These are phyloP conservation scores for Oryza meyeriana DNA, from an alignment of 176 grass and related monocot species.

Conservation along the genomic window DNA sequence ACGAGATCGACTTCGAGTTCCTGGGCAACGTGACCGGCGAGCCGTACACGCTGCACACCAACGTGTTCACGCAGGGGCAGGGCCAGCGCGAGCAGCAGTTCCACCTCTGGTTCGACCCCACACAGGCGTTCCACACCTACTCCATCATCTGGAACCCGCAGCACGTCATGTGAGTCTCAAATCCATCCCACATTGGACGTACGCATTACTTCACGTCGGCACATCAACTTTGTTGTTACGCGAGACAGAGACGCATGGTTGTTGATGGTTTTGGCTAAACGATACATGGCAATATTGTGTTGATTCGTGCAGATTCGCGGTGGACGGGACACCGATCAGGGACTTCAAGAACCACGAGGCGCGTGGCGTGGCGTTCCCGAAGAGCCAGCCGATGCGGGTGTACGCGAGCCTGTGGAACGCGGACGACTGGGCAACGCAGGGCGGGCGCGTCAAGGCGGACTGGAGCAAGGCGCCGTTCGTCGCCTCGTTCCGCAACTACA, in stretches of 20 bases:
- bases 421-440: conserved; percentile 78
- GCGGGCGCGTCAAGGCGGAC: conserved; percentile 67
- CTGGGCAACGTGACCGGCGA: conserved; percentile 65
- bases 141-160: conserved; percentile 70
- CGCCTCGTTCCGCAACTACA: conserved; percentile 55
- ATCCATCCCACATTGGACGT: too few relatives aligned
- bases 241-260: not conserved
- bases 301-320: conserved; percentile 31
- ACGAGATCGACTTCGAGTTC: conserved; percentile 94
- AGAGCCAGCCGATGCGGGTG: conserved; percentile 62
- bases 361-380: conserved; percentile 60
- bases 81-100: conserved; percentile 78
- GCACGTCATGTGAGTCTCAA: conserved; percentile 55
- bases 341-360: conserved; percentile 79
- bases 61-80: conserved; percentile 56
- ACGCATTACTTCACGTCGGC: not conserved
- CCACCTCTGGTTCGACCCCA: conserved; percentile 86
- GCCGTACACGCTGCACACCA: conserved; percentile 82
- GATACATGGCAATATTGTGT: not conserved
- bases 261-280: not conserved
- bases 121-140: conserved; percentile 73
- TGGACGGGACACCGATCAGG: conserved; percentile 58
- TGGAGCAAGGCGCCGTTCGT: conserved; percentile 65
- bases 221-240: not conserved
- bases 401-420: conserved; percentile 82